Conservation (phyloP, 371 early-diverging fungal genomes). For the Mortierella sp. region DNA sequence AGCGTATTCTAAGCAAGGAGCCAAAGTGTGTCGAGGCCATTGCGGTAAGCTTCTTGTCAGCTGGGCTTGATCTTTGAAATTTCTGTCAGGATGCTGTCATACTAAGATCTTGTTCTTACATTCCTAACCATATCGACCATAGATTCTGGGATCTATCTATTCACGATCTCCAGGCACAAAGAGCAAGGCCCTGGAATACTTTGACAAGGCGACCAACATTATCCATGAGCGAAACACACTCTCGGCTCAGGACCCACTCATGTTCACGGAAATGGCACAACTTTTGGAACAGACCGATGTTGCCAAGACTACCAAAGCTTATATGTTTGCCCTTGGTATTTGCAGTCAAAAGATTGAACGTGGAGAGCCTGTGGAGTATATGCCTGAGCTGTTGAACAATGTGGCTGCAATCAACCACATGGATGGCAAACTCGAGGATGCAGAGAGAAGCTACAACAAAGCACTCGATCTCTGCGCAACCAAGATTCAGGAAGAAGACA, state of each 20-base stretch:
- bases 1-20: conserved; percentile 73
- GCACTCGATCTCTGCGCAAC: conserved; percentile 52
- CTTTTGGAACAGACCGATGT: conserved; percentile 68
- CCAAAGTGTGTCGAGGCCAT: conserved; percentile 72
- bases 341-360: conserved; percentile 51
- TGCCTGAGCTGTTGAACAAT: conserved; percentile 84
- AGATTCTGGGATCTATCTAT: conserved; percentile 71
- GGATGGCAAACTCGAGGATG: conserved; percentile 55
- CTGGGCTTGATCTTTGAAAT: not conserved
- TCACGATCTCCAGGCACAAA: conserved; percentile 70
- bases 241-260: conserved; percentile 61
- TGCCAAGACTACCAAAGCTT: conserved; percentile 59
- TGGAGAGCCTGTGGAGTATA: conserved; percentile 54
- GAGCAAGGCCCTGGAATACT: conserved; percentile 70
- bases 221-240: conserved; percentile 55
- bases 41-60: conserved; percentile 53
- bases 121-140: conserved; percentile 2
- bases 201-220: conserved; percentile 64
- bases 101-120: conserved; percentile 17
- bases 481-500: conserved; percentile 24
- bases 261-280: conserved; percentile 71
- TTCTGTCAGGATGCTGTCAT: not conserved
- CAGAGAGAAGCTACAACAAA: conserved; percentile 51
- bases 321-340: conserved; percentile 59
- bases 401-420: conserved; percentile 79